These are phyloP conservation scores for Dioszegia crocea DNA, from an alignment of 768 basidiomycete genomes.

Conservation along the genomic window DNA sequence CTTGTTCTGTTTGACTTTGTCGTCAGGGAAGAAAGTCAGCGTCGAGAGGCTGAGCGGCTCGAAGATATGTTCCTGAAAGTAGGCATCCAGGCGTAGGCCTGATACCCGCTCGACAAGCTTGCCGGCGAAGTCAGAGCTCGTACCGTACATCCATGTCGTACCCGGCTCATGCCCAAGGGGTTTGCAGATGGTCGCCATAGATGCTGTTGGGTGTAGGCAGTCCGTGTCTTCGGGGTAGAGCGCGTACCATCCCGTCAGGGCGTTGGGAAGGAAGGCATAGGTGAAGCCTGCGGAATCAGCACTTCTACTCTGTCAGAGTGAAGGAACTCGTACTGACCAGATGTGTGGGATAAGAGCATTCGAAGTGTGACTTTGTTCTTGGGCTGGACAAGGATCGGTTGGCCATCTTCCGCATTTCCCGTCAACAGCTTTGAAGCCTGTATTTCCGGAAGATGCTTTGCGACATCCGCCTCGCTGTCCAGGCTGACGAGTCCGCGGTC, in stretches of 20 bases:
- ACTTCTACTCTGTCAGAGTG: neutral
- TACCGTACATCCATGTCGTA: slow-evolving; percentile 8
- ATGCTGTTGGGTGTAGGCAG: neutral
- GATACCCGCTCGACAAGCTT: slow-evolving; percentile 17
- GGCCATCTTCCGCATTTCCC: slow-evolving; percentile 27
- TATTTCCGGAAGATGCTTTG: slow-evolving; percentile 30
- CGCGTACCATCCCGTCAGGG: neutral
- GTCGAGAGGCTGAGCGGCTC: slow-evolving; percentile 3
- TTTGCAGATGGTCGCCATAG: neutral
- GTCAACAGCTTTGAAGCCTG: slow-evolving; percentile 23
- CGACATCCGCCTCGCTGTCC: slow-evolving; percentile 27
- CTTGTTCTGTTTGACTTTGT: slow-evolving; percentile 3
- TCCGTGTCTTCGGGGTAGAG: neutral
- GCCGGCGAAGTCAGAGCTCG: slow-evolving; percentile 13
- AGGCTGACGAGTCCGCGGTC: slow-evolving; percentile 35
- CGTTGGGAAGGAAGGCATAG: neutral
- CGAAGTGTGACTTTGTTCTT: slow-evolving; percentile 33
- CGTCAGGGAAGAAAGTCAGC: slow-evolving; percentile 15
- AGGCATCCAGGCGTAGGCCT: slow-evolving; percentile 6
- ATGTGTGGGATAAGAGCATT: slow-evolving; percentile 42
- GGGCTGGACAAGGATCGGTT: slow-evolving; percentile 18
- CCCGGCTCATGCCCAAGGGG: slow-evolving; percentile 20
- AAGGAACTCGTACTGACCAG: slow-evolving; percentile 28
- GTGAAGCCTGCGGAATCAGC: neutral
- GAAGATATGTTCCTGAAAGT: slow-evolving; percentile 17